phyloP scores from a whole-genome alignment of 768 basidiomycete species.

The Austroboletus festivus region DNA sequence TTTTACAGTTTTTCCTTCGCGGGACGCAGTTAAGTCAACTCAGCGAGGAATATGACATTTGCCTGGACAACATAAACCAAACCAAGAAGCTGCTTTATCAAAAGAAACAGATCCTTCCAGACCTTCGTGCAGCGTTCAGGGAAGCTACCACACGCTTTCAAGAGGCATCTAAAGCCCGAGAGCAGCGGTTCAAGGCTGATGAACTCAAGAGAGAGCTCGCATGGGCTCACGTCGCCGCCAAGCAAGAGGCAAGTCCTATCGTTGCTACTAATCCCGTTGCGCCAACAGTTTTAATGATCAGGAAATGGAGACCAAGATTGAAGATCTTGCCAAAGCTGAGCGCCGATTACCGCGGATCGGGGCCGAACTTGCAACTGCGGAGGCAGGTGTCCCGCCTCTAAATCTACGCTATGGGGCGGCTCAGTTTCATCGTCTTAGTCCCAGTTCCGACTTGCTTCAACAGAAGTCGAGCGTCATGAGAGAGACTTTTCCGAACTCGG shows the following conservation, averaged over 20 bases:
- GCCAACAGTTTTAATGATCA: constrained; percentile 12
- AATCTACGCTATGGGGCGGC: background rate
- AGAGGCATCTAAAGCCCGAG: constrained; percentile 71
- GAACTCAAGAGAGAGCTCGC: constrained; percentile 78
- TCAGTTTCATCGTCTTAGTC: constrained; percentile 22
- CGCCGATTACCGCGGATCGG: constrained; percentile 40
- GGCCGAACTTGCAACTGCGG: constrained; percentile 35
- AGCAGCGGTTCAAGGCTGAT: constrained; percentile 64
- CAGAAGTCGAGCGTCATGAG: constrained; percentile 38
- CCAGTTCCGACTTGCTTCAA: constrained; percentile 32
- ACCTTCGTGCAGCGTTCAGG: constrained; percentile 57
- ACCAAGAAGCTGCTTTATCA: constrained; percentile 62
- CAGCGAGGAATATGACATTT: constrained; percentile 78
- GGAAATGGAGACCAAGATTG: constrained; percentile 44
- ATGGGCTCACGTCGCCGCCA: constrained; percentile 79
- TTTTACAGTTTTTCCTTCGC: constrained; percentile 79
- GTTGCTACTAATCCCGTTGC: background rate
- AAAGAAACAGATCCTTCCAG: constrained; percentile 77
- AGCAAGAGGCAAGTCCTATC: constrained; percentile 52
- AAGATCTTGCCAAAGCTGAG: constrained; percentile 38
- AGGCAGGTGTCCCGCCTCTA: constrained; percentile 29
- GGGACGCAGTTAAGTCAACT: constrained; percentile 92
- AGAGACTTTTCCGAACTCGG: constrained; percentile 40
- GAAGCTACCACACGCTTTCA: constrained; percentile 59
- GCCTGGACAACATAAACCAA: constrained; percentile 67